Conservation (phyloP, 2,329 filamentous ascomycete genomes). For the Didymella pomorum region DNA sequence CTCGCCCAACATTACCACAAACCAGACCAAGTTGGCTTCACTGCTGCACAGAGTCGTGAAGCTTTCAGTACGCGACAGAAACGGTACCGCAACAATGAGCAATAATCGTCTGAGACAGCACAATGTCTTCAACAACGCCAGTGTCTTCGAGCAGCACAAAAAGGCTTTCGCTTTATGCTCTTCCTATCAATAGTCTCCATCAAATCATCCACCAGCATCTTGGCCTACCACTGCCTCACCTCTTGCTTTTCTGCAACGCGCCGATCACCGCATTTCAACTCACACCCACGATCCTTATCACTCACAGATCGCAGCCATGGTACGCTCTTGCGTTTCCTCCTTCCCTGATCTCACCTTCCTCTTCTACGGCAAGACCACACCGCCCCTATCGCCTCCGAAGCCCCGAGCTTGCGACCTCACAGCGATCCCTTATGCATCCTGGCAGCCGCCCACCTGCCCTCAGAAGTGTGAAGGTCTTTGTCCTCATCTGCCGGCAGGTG, state of each 20-base stretch:
- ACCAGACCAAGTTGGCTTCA: not conserved
- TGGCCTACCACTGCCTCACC: not conserved
- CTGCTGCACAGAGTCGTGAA: not conserved
- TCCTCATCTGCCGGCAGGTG: not conserved
- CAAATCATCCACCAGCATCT: not conserved
- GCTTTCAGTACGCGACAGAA: not conserved
- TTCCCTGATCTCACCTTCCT: slow-evolving; percentile 1
- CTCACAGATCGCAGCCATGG: slow-evolving; percentile 2
- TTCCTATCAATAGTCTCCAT: not conserved
- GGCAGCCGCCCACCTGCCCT: not conserved
- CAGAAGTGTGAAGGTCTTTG: not conserved
- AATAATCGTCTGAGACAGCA: not conserved
- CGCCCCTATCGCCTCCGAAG: not conserved
- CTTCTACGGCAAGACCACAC: not conserved
- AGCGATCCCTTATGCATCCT: slow-evolving; percentile 1
- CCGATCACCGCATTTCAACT: not conserved
- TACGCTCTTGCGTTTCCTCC: slow-evolving; percentile 2
- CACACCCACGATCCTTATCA: not conserved
- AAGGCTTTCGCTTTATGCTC: not conserved
- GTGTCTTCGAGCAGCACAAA: not conserved
- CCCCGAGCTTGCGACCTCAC: not conserved
- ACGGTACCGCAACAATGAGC: not conserved
- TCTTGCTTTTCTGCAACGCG: not conserved
- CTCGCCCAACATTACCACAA: not conserved
- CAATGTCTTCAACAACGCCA: slow-evolving; percentile 6